These are phyloP conservation scores for Eimeria tenella DNA, from an alignment of 169 alveolate genomes.

Conservation along the genomic window DNA sequence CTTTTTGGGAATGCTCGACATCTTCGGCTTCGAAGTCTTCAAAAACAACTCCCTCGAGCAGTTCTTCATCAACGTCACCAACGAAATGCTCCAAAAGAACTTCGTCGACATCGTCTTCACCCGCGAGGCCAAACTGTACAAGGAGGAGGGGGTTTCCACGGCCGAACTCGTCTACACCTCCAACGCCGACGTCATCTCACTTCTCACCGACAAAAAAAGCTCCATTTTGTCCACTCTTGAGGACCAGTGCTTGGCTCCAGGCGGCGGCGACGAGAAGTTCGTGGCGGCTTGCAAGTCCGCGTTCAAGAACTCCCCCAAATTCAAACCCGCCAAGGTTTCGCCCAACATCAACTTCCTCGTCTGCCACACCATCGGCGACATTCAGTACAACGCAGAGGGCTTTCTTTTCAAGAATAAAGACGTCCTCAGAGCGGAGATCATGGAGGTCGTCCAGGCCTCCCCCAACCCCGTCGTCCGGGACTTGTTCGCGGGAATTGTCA, in stretches of 20 bases:
- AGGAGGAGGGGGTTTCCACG: conserved; percentile 78
- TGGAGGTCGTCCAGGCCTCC: conserved; percentile 90
- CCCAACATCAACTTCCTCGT: conserved; percentile 91
- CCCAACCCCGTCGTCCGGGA: conserved; percentile 85
- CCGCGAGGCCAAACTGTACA: conserved; percentile 76
- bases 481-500: conserved; percentile 90
- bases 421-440: conserved; percentile 92
- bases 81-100: conserved; percentile 97
- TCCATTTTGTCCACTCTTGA: conserved; percentile 91
- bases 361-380: conserved; percentile 93
- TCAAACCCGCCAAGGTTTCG: conserved; percentile 89
- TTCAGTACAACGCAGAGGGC: conserved; percentile 91
- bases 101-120: conserved; percentile 88
- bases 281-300: conserved; percentile 84
- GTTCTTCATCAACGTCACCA: conserved; percentile 97
- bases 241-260: conserved; percentile 95
- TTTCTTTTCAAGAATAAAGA: conserved; percentile 93
- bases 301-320: conserved; percentile 75
- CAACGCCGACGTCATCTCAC: conserved; percentile 75
- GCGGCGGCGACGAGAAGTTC: conserved; percentile 92
- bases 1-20: conserved; percentile 95
- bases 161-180: conserved; percentile 79
- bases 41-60: conserved; percentile 98
- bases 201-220: conserved; percentile 82
- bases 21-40: conserved; percentile 99